A percentile compares a stretch with the other conserved stretches of the same genome.
Conservation (phyloP, 2,329 filamentous ascomycete genomes). For the Cordyceps tenuipes region DNA sequence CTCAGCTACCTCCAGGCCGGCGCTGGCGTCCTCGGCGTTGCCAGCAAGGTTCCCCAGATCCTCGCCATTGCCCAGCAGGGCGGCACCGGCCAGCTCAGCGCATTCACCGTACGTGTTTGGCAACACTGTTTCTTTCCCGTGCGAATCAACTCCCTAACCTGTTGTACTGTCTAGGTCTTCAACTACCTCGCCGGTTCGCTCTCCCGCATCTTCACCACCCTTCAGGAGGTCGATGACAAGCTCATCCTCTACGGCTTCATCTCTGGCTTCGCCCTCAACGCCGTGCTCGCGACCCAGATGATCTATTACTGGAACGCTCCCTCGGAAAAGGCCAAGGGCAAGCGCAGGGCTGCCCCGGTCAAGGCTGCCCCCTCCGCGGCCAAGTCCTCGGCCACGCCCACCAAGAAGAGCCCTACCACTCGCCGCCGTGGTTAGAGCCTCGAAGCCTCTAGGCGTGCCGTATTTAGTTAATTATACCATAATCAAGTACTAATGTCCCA, state of each 20-base stretch:
- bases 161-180: constrained; percentile 61
- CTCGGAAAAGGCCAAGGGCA: constrained; percentile 36
- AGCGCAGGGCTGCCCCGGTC: constrained; percentile 28
- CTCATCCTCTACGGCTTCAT: constrained; percentile 93
- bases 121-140: neutral
- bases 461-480: neutral
- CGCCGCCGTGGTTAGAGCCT: constrained; percentile 31
- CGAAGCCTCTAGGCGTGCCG: no score
- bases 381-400: constrained; percentile 23
- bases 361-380: constrained; percentile 17
- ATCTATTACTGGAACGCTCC: constrained; percentile 88
- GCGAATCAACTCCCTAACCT: neutral
- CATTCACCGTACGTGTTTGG: constrained; percentile 69
- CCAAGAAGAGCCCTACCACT: constrained; percentile 36
- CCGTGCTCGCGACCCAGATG: constrained; percentile 82
- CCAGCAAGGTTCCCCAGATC: constrained; percentile 93
- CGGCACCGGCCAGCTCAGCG: constrained; percentile 88
- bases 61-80: constrained; percentile 75
- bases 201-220: constrained; percentile 91
- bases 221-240: constrained; percentile 95
- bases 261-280: constrained; percentile 83
- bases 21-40: constrained; percentile 73
- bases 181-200: constrained; percentile 93
- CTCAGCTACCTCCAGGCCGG: constrained; percentile 74
- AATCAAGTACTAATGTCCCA: constrained; percentile 1